phyloP scores from a whole-genome alignment of 1,139 yeast species.

The Suhomyces yuchorum region DNA sequence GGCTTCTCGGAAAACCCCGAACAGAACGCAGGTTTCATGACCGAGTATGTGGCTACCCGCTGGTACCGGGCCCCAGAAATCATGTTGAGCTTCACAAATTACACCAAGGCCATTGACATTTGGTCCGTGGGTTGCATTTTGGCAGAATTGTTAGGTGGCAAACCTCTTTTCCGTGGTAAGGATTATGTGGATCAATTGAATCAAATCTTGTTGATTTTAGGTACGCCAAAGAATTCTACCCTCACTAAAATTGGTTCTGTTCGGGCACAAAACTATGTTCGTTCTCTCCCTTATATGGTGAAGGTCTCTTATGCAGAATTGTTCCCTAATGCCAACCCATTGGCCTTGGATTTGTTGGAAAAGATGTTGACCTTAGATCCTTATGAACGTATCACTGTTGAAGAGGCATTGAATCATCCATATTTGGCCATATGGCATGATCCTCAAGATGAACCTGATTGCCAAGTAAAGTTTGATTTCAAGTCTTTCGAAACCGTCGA shows the following conservation, averaged over 20 bases:
- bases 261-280: slow-evolving; percentile 89
- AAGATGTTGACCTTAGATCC: slow-evolving; percentile 90
- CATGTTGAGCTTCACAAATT: slow-evolving; percentile 89
- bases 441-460: slow-evolving; percentile 89
- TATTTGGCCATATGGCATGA: slow-evolving; percentile 95
- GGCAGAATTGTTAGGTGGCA: slow-evolving; percentile 90
- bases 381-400: slow-evolving; percentile 79
- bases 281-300: slow-evolving; percentile 81
- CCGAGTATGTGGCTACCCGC: slow-evolving; percentile 96
- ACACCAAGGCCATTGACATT: slow-evolving; percentile 92
- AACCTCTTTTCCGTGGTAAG: slow-evolving; percentile 89
- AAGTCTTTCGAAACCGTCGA: slow-evolving; percentile 81
- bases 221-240: slow-evolving; percentile 89
- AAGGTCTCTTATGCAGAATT: slow-evolving; percentile 72
- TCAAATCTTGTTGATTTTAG: slow-evolving; percentile 80
- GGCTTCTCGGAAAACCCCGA: slow-evolving; percentile 88
- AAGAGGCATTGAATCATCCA: slow-evolving; percentile 86
- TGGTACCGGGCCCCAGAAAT: slow-evolving; percentile 99
- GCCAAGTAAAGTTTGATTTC: slow-evolving; percentile 83
- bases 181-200: slow-evolving; percentile 95
- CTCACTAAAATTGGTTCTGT: slow-evolving; percentile 81
- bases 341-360: slow-evolving; percentile 80
- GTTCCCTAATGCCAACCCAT: slow-evolving; percentile 84
- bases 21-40: slow-evolving; percentile 85
- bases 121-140: slow-evolving; percentile 98